phyloP scores from a whole-genome alignment of 345 rosid genomes.

The Psidium guajava region DNA sequence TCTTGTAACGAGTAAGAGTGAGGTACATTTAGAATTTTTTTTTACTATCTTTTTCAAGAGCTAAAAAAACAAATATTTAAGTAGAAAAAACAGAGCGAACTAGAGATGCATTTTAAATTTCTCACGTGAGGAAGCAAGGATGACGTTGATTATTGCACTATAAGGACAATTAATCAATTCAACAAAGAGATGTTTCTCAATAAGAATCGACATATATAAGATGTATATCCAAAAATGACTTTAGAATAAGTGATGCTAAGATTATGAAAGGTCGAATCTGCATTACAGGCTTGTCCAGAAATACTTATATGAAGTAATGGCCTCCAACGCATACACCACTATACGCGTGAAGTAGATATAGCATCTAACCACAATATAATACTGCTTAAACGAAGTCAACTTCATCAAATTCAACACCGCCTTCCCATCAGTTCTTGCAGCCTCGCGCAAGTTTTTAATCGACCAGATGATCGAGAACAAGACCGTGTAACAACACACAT shows the following conservation, averaged over 20 bases:
- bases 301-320: slow-evolving; percentile 83
- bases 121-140: too few relatives aligned
- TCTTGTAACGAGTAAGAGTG: too few relatives aligned
- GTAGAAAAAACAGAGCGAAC: too few relatives aligned
- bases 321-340: slow-evolving; percentile 77
- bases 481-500: slow-evolving; percentile 93
- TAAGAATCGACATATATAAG: not conserved
- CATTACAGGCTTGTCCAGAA: slow-evolving; percentile 51
- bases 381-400: slow-evolving; percentile 84
- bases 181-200: not conserved
- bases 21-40: too few relatives aligned
- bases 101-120: too few relatives aligned
- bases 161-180: not conserved
- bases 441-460: slow-evolving; percentile 88
- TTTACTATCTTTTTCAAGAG: too few relatives aligned
- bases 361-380: slow-evolving; percentile 90
- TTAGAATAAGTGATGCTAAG: too few relatives aligned
- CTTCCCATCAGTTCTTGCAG: slow-evolving; percentile 87
- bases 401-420: slow-evolving; percentile 92
- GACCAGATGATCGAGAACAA: slow-evolving; percentile 96
- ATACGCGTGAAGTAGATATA: slow-evolving; percentile 93
- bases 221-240: too few relatives aligned
- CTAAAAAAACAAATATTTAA: too few relatives aligned
- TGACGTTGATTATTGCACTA: too few relatives aligned
- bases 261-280: not conserved